Conservation (phyloP, 2,329 filamentous ascomycete species). For the Cercospora berteroae region DNA sequence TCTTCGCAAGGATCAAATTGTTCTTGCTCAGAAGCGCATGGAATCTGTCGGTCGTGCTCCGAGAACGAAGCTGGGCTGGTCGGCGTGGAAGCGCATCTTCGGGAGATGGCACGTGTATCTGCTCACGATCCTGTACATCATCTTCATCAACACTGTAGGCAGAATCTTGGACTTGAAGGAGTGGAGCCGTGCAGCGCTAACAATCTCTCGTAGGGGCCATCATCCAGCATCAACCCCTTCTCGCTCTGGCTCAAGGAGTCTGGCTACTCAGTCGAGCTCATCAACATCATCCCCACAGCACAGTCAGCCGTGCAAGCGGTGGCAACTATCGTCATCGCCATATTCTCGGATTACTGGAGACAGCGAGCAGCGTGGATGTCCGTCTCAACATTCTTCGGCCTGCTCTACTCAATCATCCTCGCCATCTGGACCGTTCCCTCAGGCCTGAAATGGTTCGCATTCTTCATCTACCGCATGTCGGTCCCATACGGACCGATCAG, state of each 20-base stretch:
- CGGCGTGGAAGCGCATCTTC: constrained; percentile 54
- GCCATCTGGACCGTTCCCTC: constrained; percentile 37
- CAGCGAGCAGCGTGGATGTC: constrained; percentile 27
- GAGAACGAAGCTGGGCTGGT: constrained; percentile 38
- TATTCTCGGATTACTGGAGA: constrained; percentile 25
- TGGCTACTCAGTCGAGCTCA: constrained; percentile 52
- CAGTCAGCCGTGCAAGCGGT: constrained; percentile 56
- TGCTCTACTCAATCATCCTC: constrained; percentile 31
- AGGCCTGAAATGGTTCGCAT: constrained; percentile 37
- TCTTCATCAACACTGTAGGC: constrained; percentile 60
- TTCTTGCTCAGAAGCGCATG: constrained; percentile 52
- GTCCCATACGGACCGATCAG: constrained; percentile 37
- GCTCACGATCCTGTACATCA: constrained; percentile 58
- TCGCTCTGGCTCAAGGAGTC: constrained; percentile 38
- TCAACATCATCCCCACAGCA: constrained; percentile 55
- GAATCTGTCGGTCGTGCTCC: constrained; percentile 28
- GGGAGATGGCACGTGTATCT: constrained; percentile 64
- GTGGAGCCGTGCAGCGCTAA: background rate
- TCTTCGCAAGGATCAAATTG: constrained; percentile 44
- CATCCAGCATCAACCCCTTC: constrained; percentile 26
- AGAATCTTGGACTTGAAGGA: background rate
- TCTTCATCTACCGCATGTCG: constrained; percentile 34
- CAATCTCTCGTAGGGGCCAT: constrained; percentile 16
- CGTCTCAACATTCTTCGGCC: constrained; percentile 23
- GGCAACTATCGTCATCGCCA: constrained; percentile 60